Evolutionary conservation across 768 basidiomycete genomes (phyloP).

Genomic region (Jaapia argillacea): DNA sequence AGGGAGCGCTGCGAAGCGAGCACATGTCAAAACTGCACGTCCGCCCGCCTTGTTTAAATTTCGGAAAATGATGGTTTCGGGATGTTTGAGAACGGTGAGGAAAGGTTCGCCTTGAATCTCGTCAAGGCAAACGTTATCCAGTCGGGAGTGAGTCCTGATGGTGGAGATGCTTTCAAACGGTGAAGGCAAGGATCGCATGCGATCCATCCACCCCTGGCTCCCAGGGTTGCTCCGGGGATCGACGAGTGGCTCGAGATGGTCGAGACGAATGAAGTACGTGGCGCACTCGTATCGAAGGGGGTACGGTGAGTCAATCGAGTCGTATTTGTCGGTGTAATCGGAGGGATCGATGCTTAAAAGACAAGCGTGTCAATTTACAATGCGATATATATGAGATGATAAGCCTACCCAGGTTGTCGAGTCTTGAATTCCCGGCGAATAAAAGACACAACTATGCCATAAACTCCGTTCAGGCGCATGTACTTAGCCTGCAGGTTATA

Average conservation of each 20-base stretch:
- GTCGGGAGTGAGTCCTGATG: slow-evolving; percentile 25
- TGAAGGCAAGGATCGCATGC: slow-evolving; percentile 22
- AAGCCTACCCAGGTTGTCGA: slow-evolving; percentile 1
- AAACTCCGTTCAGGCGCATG: slow-evolving; percentile 29
- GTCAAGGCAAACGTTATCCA: slow-evolving; percentile 28
- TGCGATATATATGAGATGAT: not conserved
- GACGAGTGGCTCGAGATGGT: slow-evolving; percentile 30
- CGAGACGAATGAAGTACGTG: slow-evolving; percentile 31
- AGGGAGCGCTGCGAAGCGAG: not conserved
- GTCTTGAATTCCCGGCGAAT: slow-evolving; percentile 24
- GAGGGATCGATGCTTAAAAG: slow-evolving; percentile 26
- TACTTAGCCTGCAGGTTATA: slow-evolving; percentile 53
- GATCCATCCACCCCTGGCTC: slow-evolving; percentile 26
- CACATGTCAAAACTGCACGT: slow-evolving; percentile 30
- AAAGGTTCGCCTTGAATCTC: slow-evolving; percentile 28
- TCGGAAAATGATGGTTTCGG: slow-evolving; percentile 28
- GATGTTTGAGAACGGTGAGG: slow-evolving; percentile 29
- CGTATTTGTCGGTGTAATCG: slow-evolving; percentile 21
- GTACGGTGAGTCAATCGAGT: slow-evolving; percentile 33
- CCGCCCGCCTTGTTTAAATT: slow-evolving; percentile 25
- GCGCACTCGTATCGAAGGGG: slow-evolving; percentile 35
- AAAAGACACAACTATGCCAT: slow-evolving; percentile 49
- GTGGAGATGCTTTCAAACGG: slow-evolving; percentile 31
- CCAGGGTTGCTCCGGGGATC: slow-evolving; percentile 30
- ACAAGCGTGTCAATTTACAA: not conserved